Percentiles rank a stretch among this genome's conserved stretches.
These are phyloP conservation scores for Thermothelomyces thermophilus DNA, from an alignment of 2,329 filamentous ascomycete genomes.

Conservation along the genomic window DNA sequence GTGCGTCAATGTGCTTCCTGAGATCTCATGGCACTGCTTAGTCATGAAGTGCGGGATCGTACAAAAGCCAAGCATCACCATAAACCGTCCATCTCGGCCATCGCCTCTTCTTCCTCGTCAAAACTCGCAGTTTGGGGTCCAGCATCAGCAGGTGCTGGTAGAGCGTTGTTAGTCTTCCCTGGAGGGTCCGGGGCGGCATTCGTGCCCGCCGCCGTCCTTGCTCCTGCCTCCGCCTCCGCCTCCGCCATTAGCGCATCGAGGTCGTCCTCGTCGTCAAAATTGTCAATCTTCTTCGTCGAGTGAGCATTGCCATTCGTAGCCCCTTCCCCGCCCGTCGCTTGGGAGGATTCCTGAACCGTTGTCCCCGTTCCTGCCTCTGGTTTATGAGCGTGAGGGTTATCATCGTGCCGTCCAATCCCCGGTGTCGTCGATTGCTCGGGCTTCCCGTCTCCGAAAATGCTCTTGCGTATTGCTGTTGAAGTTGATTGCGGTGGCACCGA, in stretches of 20 bases:
- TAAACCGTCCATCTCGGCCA: constrained; percentile 56
- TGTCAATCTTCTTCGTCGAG: constrained; percentile 4
- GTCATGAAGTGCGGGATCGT: too few relatives aligned
- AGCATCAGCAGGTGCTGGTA: not conserved
- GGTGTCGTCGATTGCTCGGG: constrained; percentile 1
- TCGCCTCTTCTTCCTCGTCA: constrained; percentile 59
- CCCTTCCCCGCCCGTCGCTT: not conserved
- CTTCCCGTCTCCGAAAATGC: constrained; percentile 18
- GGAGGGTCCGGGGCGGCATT: not conserved
- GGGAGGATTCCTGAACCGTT: not conserved
- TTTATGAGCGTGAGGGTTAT: constrained; percentile 32
- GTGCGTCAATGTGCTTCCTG: too few relatives aligned
- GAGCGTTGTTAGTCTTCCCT: not conserved
- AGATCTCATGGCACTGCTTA: too few relatives aligned
- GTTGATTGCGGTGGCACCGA: constrained; percentile 16
- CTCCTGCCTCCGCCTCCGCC: constrained; percentile 20
- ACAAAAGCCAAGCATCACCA: constrained; percentile 34
- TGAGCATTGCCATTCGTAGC: not conserved
- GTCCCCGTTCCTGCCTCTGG: constrained; percentile 21
- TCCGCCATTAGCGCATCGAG: constrained; percentile 31
- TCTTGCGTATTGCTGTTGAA: constrained; percentile 1
- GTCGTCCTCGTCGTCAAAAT: constrained; percentile 28
- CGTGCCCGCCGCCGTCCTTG: not conserved
- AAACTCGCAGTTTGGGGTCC: constrained; percentile 31
- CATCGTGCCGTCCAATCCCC: constrained; percentile 24